phyloP scores from a whole-genome alignment of 140 eudicot species.

The Stevia rebaudiana region DNA sequence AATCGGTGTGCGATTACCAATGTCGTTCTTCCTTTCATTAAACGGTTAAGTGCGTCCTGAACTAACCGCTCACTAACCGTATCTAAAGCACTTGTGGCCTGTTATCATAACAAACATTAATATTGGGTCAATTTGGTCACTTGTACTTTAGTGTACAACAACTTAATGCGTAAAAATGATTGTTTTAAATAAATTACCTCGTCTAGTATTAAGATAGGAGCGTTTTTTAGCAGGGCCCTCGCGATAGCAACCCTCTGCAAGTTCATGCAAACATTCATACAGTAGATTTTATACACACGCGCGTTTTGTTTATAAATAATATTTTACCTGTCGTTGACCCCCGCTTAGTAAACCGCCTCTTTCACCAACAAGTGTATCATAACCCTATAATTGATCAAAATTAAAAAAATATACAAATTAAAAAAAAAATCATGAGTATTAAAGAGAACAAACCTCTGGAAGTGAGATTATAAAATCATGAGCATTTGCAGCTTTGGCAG shows the following conservation, averaged over 20 bases:
- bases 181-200: constrained; percentile 46
- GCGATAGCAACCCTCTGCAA: constrained; percentile 97
- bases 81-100: constrained; percentile 98
- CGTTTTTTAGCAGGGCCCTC: constrained; percentile 83
- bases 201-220: constrained; percentile 88
- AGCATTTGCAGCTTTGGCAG: constrained; percentile 99
- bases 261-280: constrained; percentile 6
- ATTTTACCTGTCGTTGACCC: constrained; percentile 90
- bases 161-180: background rate
- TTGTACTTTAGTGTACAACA: background rate
- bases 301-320: background rate
- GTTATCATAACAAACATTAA: constrained; percentile 14
- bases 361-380: constrained; percentile 97
- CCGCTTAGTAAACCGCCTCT: constrained; percentile 95
- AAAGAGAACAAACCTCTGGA: constrained; percentile 63
- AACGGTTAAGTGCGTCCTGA: constrained; percentile 75
- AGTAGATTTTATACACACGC: background rate
- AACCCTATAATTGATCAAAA: constrained; percentile 51
- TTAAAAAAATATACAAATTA: constrained; percentile 4
- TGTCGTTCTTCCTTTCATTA: constrained; percentile 96
- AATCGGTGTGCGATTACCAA: constrained; percentile 95
- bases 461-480: constrained; percentile 88
- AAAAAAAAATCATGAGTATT: background rate
- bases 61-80: constrained; percentile 86
- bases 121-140: background rate